Evolutionary conservation across 768 basidiomycete genomes (phyloP).

Genomic region (Russula griseocarnosa): DNA sequence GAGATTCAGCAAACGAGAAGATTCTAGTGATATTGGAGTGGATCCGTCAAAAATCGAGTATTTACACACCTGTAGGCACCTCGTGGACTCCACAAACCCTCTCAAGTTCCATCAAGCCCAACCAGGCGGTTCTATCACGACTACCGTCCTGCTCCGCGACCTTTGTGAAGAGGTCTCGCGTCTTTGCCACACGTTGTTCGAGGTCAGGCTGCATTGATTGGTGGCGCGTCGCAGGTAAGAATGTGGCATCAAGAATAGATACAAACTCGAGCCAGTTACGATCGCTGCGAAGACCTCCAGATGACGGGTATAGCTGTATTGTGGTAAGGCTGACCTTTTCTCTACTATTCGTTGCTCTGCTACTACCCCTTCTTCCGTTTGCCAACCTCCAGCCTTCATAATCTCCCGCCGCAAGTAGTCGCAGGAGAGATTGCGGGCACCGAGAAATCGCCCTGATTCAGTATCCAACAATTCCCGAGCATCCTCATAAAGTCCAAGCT

Average conservation of each 20-base stretch:
- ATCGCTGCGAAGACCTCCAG: constrained; percentile 44
- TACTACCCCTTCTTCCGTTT: constrained; percentile 56
- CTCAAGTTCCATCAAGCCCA: constrained; percentile 77
- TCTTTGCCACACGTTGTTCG: constrained; percentile 40
- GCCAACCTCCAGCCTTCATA: constrained; percentile 52
- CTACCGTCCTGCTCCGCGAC: constrained; percentile 62
- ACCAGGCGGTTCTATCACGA: constrained; percentile 67
- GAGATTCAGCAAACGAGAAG: constrained; percentile 42
- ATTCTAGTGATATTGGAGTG: constrained; percentile 38
- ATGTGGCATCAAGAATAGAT: constrained; percentile 65
- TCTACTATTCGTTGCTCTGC: constrained; percentile 59
- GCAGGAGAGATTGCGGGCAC: constrained; percentile 65
- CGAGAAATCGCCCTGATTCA: constrained; percentile 64
- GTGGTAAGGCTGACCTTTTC: constrained; percentile 45
- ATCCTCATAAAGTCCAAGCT: constrained; percentile 65
- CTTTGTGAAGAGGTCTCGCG: constrained; percentile 49
- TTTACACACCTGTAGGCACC: constrained; percentile 44
- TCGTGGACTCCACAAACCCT: constrained; percentile 49
- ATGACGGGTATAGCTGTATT: constrained; percentile 4
- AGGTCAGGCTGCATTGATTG: constrained; percentile 36
- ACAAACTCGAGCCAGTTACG: constrained; percentile 86
- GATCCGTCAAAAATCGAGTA: neutral
- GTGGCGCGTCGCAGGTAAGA: constrained; percentile 41
- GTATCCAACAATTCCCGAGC: constrained; percentile 64
- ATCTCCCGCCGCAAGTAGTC: constrained; percentile 74